These are phyloP conservation scores for Arthrobotrys iridis DNA, from an alignment of 2,329 filamentous ascomycete species.

Conservation along the genomic window DNA sequence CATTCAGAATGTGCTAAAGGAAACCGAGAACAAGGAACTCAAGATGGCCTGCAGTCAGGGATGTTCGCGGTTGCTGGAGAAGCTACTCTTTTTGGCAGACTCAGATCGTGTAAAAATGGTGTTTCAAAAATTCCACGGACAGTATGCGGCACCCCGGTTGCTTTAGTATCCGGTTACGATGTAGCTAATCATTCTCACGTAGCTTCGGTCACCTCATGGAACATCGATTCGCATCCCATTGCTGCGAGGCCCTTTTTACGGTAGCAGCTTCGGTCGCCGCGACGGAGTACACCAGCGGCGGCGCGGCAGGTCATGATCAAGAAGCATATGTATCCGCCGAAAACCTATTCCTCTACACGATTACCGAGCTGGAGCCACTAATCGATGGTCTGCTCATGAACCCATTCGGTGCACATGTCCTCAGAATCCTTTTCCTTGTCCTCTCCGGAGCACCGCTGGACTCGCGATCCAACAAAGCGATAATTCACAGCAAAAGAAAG, in stretches of 20 bases:
- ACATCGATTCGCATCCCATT: slow-evolving; percentile 96
- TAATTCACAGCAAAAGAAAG: slow-evolving; percentile 93
- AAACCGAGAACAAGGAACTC: slow-evolving; percentile 90
- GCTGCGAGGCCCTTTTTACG: slow-evolving; percentile 91
- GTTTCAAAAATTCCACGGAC: slow-evolving; percentile 83
- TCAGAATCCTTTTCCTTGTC: slow-evolving; percentile 85
- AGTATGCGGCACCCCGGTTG: slow-evolving; percentile 65
- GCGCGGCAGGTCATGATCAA: background rate
- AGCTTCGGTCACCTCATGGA: slow-evolving; percentile 87
- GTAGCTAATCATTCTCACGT: slow-evolving; percentile 56
- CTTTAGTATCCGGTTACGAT: background rate
- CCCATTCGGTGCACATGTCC: slow-evolving; percentile 85
- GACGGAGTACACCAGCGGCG: slow-evolving; percentile 68
- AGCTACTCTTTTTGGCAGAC: slow-evolving; percentile 83
- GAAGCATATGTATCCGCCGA: slow-evolving; percentile 4
- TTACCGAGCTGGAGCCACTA: slow-evolving; percentile 82
- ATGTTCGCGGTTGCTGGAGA: slow-evolving; percentile 91
- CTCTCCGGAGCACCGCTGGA: slow-evolving; percentile 84
- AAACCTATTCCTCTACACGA: slow-evolving; percentile 25
- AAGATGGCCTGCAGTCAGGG: slow-evolving; percentile 97
- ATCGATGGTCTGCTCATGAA: slow-evolving; percentile 86
- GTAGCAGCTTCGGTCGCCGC: slow-evolving; percentile 81
- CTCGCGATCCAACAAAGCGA: slow-evolving; percentile 72
- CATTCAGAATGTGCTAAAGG: slow-evolving; percentile 82
- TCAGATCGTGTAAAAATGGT: slow-evolving; percentile 83